Base-by-base conservation (phyloP, 805 yeast species). In the Candida berthetii region DNA sequence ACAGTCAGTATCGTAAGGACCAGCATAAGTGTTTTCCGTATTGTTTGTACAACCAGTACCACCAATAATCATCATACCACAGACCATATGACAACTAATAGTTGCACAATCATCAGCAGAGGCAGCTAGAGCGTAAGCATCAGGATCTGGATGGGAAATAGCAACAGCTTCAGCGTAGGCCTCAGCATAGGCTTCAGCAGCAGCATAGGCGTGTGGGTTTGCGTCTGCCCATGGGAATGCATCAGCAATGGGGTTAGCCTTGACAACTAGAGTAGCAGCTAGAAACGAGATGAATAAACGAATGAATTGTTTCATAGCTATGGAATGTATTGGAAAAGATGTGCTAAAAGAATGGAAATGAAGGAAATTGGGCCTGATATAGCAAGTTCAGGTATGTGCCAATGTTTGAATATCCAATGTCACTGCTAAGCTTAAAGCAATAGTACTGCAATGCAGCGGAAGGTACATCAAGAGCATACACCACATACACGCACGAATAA, bases 41-140 rank as follows among this genome's bases (percentile, higher is more conserved):
- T 57, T 51, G 15, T 10, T 13, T 3, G 58, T 44, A 47, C 63
- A 62, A 2, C 50, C 47, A 33, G 58, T 47, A 34, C 64, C 65
- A 36, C 53, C 59, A 6, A 61, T 25, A 39, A 63, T 63, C 35
- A 60, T 40, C 45, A 49, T 49, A 42, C 66, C 66, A 54, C 66
- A 62, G n/a, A 55, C 48, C 25, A 61, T 61, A 46, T 63, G 68
- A 45, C 68, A 63, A 4, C 48, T 44, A 41, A 58, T 52, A 24
- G 57, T 34, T 15, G 68, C 67, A 41, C 53, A 53, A 36, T 48
- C 63, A 24, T 55, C 60, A 32, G 57, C 60, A 35, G 48, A 42
- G 34, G 64, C 60, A 35, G 62, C 64, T n/a, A 48, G 34, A 6
- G 55, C 58, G 34, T 50, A 49, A 4, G 65, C 64, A 22, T 48